Evolutionary conservation across 495 filamentous ascomycete genomes (phyloP), one percentile per base, ranked within the genome.

Genomic region (Apodospora peruviana): DNA sequence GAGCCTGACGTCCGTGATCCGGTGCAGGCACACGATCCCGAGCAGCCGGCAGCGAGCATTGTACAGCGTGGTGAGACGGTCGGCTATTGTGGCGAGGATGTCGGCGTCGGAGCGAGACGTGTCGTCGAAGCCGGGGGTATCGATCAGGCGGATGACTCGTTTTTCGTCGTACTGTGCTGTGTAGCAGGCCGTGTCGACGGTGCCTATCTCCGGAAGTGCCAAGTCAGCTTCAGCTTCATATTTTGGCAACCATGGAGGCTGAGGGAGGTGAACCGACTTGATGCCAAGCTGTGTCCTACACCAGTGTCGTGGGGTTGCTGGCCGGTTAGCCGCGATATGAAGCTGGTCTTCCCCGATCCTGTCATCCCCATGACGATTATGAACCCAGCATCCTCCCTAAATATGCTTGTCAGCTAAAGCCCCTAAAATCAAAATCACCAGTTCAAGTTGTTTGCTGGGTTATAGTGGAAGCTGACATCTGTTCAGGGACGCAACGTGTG

Each of bases 91-190:
- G 4, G 48, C 49, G 3, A 78, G 64, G 8, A 74, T 57, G 5
- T 73, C 67, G 4, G 62, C 54, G 27, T 75, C 74, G 5, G 56
- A 62, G 0, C 66, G 56, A n/a, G 52, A 56, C 3, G 71, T 74
- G 54, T 78, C 75, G 50, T 78, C 64, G 40, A 78, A 78, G 17
- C 75, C 75, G 5, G 74, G 75, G 0, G 74, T 78, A 50, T 78
- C 75, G 36, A 78, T 59, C 3, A 79, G 56, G 45, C 53, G 52
- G 21, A 58, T 23, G 16, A 29, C 20, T 11, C 34, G 23, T 3
- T 42, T 17, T 19, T 11, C 0, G 12, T 41, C 16, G 43, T 20
- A 17, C 11, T 3, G 43, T 29, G 32, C 18, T 12, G 37, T 29
- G 50, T 47, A 25, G 32, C 20, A 11, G 29, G 36, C 20, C n/a